phyloP scores from a whole-genome alignment of 2,329 filamentous ascomycete genomes.

The Ceratocystis destructans region DNA sequence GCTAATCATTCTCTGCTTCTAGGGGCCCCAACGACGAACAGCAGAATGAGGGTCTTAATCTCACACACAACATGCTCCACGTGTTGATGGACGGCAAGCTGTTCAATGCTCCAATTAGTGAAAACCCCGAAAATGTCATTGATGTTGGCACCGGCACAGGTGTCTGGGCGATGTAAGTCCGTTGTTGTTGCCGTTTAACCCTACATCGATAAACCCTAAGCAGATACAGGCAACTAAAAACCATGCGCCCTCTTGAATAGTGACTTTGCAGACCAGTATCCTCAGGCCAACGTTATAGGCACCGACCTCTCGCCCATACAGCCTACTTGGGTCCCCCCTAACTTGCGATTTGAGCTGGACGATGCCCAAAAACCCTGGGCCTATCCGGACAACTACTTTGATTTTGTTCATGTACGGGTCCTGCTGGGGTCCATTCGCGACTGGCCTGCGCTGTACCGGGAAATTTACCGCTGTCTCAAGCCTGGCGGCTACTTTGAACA shows the following conservation, averaged over 20 bases:
- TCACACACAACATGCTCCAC: conserved; percentile 16
- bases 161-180: conserved; percentile 27
- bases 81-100: conserved; percentile 19
- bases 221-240: neutral
- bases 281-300: conserved; percentile 34
- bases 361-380: conserved; percentile 40
- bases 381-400: conserved; percentile 36
- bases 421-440: conserved; percentile 40
- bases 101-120: conserved; percentile 18
- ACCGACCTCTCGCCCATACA: conserved; percentile 47
- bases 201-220: neutral
- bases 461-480: conserved; percentile 38
- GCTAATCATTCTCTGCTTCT: neutral
- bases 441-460: conserved; percentile 39
- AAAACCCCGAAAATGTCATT: conserved; percentile 25
- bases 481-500: conserved; percentile 39
- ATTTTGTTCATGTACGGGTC: conserved; percentile 44
- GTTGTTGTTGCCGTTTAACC: conserved; percentile 23
- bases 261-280: conserved; percentile 34
- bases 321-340: conserved; percentile 40
- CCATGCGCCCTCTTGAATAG: conserved; percentile 26
- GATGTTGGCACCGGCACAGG: conserved; percentile 27
- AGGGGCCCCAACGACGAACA: conserved; percentile 23
- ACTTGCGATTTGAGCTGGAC: conserved; percentile 50
- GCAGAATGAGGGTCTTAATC: conserved; percentile 21